These are phyloP conservation scores for Colletotrichum endophyticum DNA, from an alignment of 2,329 filamentous ascomycete genomes.

Conservation along the genomic window DNA sequence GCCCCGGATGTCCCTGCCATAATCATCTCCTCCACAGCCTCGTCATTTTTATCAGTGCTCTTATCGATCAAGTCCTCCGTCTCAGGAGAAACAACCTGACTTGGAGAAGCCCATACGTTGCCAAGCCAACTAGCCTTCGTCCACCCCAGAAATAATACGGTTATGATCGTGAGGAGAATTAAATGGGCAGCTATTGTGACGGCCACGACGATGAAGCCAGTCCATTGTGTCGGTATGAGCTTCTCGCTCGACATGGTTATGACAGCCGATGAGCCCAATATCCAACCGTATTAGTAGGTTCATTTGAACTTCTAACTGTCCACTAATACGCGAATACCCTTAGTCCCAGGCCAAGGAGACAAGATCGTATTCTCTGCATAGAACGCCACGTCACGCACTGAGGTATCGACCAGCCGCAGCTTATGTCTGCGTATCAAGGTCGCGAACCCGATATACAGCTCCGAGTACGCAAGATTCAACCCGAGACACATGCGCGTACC, in stretches of 20 bases:
- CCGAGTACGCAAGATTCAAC: not conserved
- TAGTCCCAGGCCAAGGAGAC: not conserved
- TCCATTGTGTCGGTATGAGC: not conserved
- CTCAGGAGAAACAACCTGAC: not conserved
- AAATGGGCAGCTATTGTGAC: not conserved
- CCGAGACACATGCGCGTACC: not conserved
- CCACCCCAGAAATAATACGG: not conserved
- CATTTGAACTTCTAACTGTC: not conserved
- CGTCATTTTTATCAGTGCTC: not conserved
- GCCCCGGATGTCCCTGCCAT: no score
- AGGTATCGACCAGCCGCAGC: not conserved
- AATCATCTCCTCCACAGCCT: not conserved
- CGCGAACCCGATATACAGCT: not conserved
- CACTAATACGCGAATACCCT: not conserved
- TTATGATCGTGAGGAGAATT: rapidly evolving
- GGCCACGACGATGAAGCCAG: rapidly evolving
- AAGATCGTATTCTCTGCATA: not conserved
- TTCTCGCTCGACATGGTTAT: not conserved
- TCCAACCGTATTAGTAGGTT: no score
- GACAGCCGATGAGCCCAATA: no score
- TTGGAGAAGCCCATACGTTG: not conserved
- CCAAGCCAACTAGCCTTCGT: not conserved
- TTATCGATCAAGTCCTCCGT: rapidly evolving
- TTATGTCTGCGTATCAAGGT: not conserved
- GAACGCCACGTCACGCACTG: not conserved